phyloP scores from a whole-genome alignment of 352 stramenopile genomes.

The Phytophthora podocarpi region DNA sequence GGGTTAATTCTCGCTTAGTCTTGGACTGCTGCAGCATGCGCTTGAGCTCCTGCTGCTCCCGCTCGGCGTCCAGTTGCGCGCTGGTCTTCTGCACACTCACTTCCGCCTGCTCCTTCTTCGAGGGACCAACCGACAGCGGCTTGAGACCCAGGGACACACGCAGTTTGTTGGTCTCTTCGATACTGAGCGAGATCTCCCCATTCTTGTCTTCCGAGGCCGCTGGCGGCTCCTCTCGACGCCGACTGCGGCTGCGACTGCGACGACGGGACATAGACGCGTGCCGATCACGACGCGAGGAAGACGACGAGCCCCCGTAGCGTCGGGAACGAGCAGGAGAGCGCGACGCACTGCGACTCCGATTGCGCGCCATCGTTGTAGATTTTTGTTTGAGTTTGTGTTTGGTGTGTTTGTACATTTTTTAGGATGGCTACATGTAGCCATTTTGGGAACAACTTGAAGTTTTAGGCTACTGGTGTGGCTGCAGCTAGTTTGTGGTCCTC shows the following conservation, averaged over 20 bases:
- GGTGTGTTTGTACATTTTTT: not conserved
- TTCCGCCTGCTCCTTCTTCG: conserved; percentile 53
- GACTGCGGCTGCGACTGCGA: conserved; percentile 34
- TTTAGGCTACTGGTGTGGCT: conserved; percentile 10
- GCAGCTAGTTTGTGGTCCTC: conserved; percentile 9
- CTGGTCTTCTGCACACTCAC: conserved; percentile 75
- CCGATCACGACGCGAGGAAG: conserved; percentile 27
- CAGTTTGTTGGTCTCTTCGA: conserved; percentile 86
- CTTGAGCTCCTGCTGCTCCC: conserved; percentile 52
- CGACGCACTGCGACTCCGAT: conserved; percentile 31
- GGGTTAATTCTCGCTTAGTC: conserved; percentile 69
- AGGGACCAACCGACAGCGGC: conserved; percentile 55
- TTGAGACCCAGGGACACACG: conserved; percentile 76
- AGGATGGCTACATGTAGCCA: conserved; percentile 1
- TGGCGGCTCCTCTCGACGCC: conserved; percentile 13
- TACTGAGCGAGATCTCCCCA: conserved; percentile 81
- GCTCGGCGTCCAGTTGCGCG: conserved; percentile 57
- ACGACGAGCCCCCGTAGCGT: conserved; percentile 13
- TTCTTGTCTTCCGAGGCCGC: conserved; percentile 56
- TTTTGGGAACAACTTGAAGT: too few species aligned
- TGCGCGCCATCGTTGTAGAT: conserved; percentile 47
- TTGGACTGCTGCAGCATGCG: conserved; percentile 67
- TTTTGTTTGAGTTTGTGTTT: too few species aligned
- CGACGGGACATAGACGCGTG: conserved; percentile 29
- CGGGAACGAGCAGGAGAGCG: conserved; percentile 35